Evolutionary conservation across 139 green algal genomes (phyloP).

Genomic region (Chlorella sp.): DNA sequence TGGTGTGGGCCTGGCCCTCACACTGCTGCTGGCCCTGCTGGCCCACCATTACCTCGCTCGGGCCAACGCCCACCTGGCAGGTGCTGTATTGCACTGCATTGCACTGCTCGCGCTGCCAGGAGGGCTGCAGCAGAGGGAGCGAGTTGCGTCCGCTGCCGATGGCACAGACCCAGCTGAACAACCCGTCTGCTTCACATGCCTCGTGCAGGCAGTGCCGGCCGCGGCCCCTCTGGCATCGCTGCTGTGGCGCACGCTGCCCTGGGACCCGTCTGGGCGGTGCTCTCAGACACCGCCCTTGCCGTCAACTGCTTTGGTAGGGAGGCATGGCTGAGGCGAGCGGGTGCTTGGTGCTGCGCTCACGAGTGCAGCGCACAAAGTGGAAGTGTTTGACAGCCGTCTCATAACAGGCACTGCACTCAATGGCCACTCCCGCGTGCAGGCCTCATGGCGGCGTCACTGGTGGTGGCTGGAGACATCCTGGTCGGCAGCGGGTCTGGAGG

Average conservation of each 20-base stretch:
- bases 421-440: background rate
- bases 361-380: too few species aligned
- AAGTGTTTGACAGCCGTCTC: too few species aligned
- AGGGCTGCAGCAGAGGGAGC: too few species aligned
- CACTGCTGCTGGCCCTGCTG: background rate
- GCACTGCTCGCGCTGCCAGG: too few species aligned
- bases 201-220: too few species aligned
- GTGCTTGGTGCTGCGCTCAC: too few species aligned
- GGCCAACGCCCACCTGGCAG: background rate
- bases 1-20: background rate
- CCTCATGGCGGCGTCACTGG: background rate
- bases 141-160: too few species aligned
- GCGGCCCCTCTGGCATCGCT: background rate
- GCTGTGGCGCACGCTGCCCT: background rate
- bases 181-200: too few species aligned
- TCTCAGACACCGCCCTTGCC: background rate
- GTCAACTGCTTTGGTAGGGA: slow-evolving; percentile 2
- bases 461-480: slow-evolving; percentile 5
- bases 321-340: too few species aligned
- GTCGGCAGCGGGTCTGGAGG: background rate
- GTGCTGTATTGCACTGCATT: too few species aligned
- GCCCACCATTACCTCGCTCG: background rate
- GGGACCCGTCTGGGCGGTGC: background rate
- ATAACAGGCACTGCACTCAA: too few species aligned
- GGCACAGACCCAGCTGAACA: too few species aligned